Evolutionary conservation across 2,329 filamentous ascomycete species (phyloP), one percentile per base, ranked within the genome.

Genomic region (Aspergillus fructus): DNA sequence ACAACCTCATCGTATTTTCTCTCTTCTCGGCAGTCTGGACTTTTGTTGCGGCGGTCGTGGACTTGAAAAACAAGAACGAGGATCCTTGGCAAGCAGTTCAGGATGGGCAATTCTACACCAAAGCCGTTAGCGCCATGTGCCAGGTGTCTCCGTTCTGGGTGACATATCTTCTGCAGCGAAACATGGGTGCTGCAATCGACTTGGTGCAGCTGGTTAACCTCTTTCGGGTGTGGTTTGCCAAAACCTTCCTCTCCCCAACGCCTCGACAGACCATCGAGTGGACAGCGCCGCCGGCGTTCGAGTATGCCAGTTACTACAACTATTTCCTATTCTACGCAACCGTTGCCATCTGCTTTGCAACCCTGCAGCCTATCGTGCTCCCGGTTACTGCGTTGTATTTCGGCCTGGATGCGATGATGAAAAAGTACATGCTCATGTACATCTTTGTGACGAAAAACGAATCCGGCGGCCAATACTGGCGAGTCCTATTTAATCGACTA

Each of bases 381-480:
- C 87, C 90, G 0, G 89, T 96, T 40, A 91, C 90, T 1, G 92
- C 93, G 1, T 76, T 97, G 30, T 99, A 97, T 80, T 97, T 97
- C 73, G 78, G 80, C 51, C 80, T 99, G 50, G 94, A 99, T 72
- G 87, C 88, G 4, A 91, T 89, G 76, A 81, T 97, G 70, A 97
- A 96, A 83, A 97, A 97, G 77, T 99, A 99, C 70, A 80, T 97
- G 46, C 78, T 97, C 40, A 83, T 97, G 64, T 96, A 99, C 75
- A 89, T 97, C 62, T 97, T 97, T 70, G 85, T 96, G 63, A 99
- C 94, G 47, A 99, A 97, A 79, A 96, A 89, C 27, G 94, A 99
- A 71, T 97, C 93, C 0, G 94, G 93, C 8, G 94, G 94, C 50
- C 85, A 89, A 71, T 96, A 91, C 71, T 99, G 94, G 94, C 87